A percentile compares a stretch with the other conserved stretches of the same genome.
These are phyloP conservation scores for Tricladium varicosporioides DNA, from an alignment of 2,329 filamentous ascomycete species.

Conservation along the genomic window DNA sequence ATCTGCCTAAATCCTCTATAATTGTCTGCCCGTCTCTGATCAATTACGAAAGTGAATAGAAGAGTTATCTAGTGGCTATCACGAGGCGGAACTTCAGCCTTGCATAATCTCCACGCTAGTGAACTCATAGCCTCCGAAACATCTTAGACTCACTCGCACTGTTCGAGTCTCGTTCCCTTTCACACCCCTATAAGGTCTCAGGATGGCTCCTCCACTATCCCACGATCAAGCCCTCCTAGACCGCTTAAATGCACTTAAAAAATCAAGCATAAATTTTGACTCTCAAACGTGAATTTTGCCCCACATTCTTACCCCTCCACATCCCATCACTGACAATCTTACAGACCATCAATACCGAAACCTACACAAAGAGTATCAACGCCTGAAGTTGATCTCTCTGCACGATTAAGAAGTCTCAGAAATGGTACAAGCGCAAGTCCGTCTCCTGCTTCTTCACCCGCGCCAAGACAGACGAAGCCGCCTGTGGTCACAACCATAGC, in stretches of 20 bases:
- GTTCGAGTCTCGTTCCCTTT: background rate
- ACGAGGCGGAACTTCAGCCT: constrained; percentile 27
- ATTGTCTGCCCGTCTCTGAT: background rate
- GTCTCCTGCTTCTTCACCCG: constrained; percentile 16
- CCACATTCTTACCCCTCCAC: background rate
- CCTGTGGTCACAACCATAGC: background rate
- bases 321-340: constrained; percentile 20
- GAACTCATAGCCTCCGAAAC: background rate
- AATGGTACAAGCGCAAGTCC: constrained; percentile 14
- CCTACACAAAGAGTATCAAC: constrained; percentile 15
- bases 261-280: constrained; percentile 29
- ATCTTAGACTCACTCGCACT: background rate
- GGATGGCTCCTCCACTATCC: constrained; percentile 30
- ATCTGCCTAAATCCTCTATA: too few species aligned
- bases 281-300: constrained; percentile 23
- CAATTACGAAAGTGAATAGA: background rate
- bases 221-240: constrained; percentile 31
- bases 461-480: constrained; percentile 5
- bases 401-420: constrained; percentile 29
- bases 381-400: constrained; percentile 29
- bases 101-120: constrained; percentile 6
- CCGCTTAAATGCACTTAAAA: constrained; percentile 34
- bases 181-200: constrained; percentile 1
- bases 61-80: background rate
- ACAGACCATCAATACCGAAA: constrained; percentile 12